These are phyloP conservation scores for Calonectria honghensis DNA, from an alignment of 2,329 filamentous ascomycete genomes.

Conservation along the genomic window DNA sequence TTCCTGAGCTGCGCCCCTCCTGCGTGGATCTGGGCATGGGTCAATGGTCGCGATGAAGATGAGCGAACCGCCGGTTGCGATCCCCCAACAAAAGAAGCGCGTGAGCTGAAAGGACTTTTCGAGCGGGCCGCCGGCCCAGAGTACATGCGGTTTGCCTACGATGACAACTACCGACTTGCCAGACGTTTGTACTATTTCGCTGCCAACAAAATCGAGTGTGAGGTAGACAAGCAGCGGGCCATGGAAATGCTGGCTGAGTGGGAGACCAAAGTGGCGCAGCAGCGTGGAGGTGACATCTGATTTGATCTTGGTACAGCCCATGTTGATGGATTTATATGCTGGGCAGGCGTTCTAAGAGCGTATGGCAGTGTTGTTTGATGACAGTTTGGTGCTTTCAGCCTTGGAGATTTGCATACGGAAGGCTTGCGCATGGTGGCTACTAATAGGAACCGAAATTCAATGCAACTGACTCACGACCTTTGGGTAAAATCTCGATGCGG, in stretches of 20 bases:
- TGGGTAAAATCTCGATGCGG: neutral
- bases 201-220: slow-evolving; percentile 1
- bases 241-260: neutral
- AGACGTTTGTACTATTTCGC: neutral
- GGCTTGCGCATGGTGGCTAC: neutral
- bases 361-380: neutral
- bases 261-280: neutral
- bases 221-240: neutral
- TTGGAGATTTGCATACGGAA: neutral
- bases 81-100: neutral
- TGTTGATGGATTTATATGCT: neutral
- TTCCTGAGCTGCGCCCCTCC: neutral
- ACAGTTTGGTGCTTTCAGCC: neutral
- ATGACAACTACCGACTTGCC: neutral
- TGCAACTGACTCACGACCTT: neutral
- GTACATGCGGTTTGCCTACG: neutral
- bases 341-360: neutral
- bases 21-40: neutral
- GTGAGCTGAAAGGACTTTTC: neutral
- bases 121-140: neutral
- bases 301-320: neutral
- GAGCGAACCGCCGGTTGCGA: neutral
- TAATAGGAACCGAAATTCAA: neutral
- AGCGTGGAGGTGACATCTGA: neutral
- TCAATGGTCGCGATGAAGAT: neutral